Base-by-base conservation (phyloP, 192 early-diverging fungal genomes). In the Coemansia sp. region DNA sequence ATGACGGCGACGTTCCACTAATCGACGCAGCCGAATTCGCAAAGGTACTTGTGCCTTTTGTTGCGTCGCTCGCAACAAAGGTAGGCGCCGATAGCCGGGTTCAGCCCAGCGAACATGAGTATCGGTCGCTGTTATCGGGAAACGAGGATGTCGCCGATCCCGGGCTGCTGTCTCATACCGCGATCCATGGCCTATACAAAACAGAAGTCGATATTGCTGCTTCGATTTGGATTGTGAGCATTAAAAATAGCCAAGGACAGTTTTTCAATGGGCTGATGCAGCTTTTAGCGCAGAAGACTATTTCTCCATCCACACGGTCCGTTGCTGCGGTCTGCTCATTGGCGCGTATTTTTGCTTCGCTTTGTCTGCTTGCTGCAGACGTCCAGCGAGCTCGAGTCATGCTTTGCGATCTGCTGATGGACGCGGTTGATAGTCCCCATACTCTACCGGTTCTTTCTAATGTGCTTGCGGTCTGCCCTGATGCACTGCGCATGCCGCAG, bases 341-440 rank as follows among this genome's bases (percentile, higher is more conserved):
- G 46, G 58, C 75, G 2, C 74, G 80, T n/a, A 50, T 83, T 7
- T 83, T 77, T 61, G 69, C 69, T n/a, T 63, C 72, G 11, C 75
- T 83, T 3, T 17, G 80, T 17, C 16, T 74, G 7, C 56, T 77
- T 22, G 67, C 80, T 9, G 68, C 55, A 7, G 80, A 83, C 43
- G 65, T 83, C 46, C 74, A 77, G 68, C 71, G 80, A 6, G 54
- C 74, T 32, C 71, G 80, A 5, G 59, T 71, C 16, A 48, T 83
- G 57, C 63, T 76, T 8, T 77, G 75, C 68, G 80, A 83, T 57
- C 61, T 83, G 61, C 69, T 83, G 16, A 83, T 83, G 75, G 80
- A 83, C 38, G 80, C 80, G 0, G 80, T 77, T 6, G 80, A 83
- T 53, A 64, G 69, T 44, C 55, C 75, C 16, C 80, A 83, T 40